A percentile compares a stretch with the other conserved stretches of the same genome.
phyloP scores from a whole-genome alignment of 768 basidiomycete genomes.

The Kwoniella pini region DNA sequence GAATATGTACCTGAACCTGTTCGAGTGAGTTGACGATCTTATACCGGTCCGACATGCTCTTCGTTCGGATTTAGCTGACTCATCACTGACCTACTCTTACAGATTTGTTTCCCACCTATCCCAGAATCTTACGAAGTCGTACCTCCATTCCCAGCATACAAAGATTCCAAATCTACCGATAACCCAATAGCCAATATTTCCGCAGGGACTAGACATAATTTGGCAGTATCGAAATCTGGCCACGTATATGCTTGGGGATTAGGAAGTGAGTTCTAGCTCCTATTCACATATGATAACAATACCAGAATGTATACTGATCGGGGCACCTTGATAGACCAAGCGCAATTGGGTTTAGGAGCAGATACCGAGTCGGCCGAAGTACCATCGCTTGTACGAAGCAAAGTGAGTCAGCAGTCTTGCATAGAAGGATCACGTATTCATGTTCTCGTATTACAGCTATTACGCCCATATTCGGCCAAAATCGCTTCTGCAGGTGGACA shows the following conservation, averaged over 20 bases:
- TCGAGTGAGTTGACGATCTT: conserved; percentile 32
- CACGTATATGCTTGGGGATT: conserved; percentile 58
- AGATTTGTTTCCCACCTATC: conserved; percentile 57
- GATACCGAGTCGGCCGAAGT: conserved; percentile 52
- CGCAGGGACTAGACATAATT: conserved; percentile 55
- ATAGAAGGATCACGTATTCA: neutral
- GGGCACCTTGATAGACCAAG: conserved; percentile 24
- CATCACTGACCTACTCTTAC: conserved; percentile 2
- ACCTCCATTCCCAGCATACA: conserved; percentile 49
- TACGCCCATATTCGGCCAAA: conserved; percentile 41
- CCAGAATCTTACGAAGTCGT: conserved; percentile 52
- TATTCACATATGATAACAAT: neutral
- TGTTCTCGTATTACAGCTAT: conserved; percentile 9
- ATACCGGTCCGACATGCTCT: neutral
- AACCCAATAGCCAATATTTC: conserved; percentile 55
- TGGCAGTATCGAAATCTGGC: conserved; percentile 56
- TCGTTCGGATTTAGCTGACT: conserved; percentile 2
- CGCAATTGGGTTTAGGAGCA: conserved; percentile 56
- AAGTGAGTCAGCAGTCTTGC: conserved; percentile 30
- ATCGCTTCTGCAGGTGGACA: conserved; percentile 54
- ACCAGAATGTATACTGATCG: too few species aligned
- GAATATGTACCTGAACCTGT: conserved; percentile 53
- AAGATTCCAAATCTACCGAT: conserved; percentile 36
- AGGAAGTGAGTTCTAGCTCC: conserved; percentile 48
- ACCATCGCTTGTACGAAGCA: conserved; percentile 53